Percentiles rank a stretch among this genome's conserved stretches.
These are phyloP conservation scores for Penicillium oxalicum DNA, from an alignment of 2,329 filamentous ascomycete genomes.

Conservation along the genomic window DNA sequence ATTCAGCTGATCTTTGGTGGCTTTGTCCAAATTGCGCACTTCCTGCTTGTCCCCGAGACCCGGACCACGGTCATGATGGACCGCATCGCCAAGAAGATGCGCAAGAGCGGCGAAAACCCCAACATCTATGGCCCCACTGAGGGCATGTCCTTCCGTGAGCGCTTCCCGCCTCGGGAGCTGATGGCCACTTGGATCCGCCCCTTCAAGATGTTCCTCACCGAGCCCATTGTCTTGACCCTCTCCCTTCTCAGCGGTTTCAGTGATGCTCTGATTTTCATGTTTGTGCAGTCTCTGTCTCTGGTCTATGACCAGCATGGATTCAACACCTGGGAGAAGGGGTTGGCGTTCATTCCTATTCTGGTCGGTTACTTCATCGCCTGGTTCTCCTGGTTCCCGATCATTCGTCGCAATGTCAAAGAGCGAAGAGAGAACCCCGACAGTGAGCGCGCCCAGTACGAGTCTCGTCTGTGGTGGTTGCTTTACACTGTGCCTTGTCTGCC, in stretches of 20 bases:
- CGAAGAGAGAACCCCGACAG: slow-evolving; percentile 43
- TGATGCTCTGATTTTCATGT: slow-evolving; percentile 62
- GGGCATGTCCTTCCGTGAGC: slow-evolving; percentile 53
- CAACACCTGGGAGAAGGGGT: slow-evolving; percentile 42
- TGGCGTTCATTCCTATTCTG: slow-evolving; percentile 52
- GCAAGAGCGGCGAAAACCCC: slow-evolving; percentile 52
- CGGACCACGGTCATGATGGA: slow-evolving; percentile 72
- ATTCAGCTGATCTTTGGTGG: slow-evolving; percentile 75
- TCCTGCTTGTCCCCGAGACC: slow-evolving; percentile 70
- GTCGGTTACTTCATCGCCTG: slow-evolving; percentile 58
- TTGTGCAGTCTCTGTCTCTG: slow-evolving; percentile 56
- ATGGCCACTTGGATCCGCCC: slow-evolving; percentile 54
- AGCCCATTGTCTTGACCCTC: slow-evolving; percentile 58
- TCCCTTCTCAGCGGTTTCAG: slow-evolving; percentile 59
- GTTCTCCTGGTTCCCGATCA: slow-evolving; percentile 51
- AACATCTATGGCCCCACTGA: slow-evolving; percentile 70
- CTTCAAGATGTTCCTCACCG: slow-evolving; percentile 59
- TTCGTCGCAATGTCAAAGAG: slow-evolving; percentile 45
- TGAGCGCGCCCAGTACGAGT: slow-evolving; percentile 59
- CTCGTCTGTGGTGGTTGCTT: slow-evolving; percentile 55
- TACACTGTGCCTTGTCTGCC: slow-evolving; percentile 55
- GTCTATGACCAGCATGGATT: slow-evolving; percentile 59
- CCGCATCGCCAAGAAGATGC: slow-evolving; percentile 67
- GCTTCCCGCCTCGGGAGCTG: slow-evolving; percentile 56
- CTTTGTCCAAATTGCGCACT: slow-evolving; percentile 61